Evolutionary conservation across 176 grass and related monocot species (phyloP), one percentile per base, ranked within the genome.

Genomic region (Aegilops umbellulata): DNA sequence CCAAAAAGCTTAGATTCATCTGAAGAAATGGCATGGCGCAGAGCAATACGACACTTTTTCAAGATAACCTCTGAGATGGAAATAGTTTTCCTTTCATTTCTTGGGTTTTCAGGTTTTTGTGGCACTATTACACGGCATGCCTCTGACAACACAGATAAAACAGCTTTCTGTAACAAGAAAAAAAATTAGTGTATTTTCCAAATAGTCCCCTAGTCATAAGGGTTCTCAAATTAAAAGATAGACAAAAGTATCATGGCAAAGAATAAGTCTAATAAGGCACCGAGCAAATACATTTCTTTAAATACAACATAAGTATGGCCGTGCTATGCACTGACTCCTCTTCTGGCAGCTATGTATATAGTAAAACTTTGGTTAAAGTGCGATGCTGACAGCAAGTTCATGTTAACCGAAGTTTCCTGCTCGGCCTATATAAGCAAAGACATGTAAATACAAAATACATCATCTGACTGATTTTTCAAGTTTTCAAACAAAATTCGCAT

Each of bases 1-100:
- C 93, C 93, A 79, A 98, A 98, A 74, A 88, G 78, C 72, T 98
- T 98, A 53, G 88, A 88, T 84, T 98, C 89, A 81, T 95, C 97
- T 64, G 92, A 89, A 62, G 90, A 89, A 87, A 93, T 89, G 74
- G 93, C 80, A 81, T 58, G 82, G 27, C 97, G 94, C 75, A 98
- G 57, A 47, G 72, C 86, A 86, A 95, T 92, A 72, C 90, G 94
- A 44, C 94, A 98, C 68, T 89, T 95, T 85, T 92, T 95, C 88
- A 93, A 86, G 86, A 98, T 80, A 44, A 82, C 90, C 60, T 94
- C 97, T 41, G 94, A 89, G 74, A 95, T 86, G 16, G 94, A 95
- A 82, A 98, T 90, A 92, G 62, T 81, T 30, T 63, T 91, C 66
- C 46, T 91, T 62, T 86, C 85, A 41, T 91, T 91, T 81, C 81